Conservation (phyloP, 257 asterid genomes). For the Solanum corneliomulleri region DNA sequence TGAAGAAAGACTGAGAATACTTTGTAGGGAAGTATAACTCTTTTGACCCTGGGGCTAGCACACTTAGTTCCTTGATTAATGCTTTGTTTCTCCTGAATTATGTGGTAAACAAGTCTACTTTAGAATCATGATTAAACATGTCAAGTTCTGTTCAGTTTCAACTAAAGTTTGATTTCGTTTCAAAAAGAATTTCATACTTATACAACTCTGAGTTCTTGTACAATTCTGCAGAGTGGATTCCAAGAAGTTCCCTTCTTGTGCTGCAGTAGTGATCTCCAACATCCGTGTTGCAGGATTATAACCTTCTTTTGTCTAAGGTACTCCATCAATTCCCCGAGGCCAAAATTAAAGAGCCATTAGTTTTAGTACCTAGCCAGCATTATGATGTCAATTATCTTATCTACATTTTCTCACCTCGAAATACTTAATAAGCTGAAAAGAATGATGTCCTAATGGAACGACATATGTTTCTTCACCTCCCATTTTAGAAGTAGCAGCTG, state of each 20-base stretch:
- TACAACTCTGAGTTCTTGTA: constrained; percentile 37
- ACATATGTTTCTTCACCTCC: constrained; percentile 51
- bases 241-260: constrained; percentile 31
- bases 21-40: constrained; percentile 5
- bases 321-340: constrained; percentile 21
- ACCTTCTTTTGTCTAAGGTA: constrained; percentile 34
- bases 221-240: constrained; percentile 34
- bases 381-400: neutral
- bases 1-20: constrained; percentile 5
- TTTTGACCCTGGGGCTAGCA: neutral
- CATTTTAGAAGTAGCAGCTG: constrained; percentile 51
- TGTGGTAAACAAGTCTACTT: neutral
- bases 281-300: constrained; percentile 71
- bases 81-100: constrained; percentile 6
- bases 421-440: constrained; percentile 32
- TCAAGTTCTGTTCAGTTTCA: neutral
- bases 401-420: constrained; percentile 18
- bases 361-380: neutral
- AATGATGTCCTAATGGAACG: constrained; percentile 41
- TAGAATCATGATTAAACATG: neutral
- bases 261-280: constrained; percentile 43
- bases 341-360: neutral
- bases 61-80: constrained; percentile 7
- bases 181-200: constrained; percentile 10
- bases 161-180: neutral